phyloP scores from a whole-genome alignment of 495 filamentous ascomycete genomes.

The Aspergillus wentii region DNA sequence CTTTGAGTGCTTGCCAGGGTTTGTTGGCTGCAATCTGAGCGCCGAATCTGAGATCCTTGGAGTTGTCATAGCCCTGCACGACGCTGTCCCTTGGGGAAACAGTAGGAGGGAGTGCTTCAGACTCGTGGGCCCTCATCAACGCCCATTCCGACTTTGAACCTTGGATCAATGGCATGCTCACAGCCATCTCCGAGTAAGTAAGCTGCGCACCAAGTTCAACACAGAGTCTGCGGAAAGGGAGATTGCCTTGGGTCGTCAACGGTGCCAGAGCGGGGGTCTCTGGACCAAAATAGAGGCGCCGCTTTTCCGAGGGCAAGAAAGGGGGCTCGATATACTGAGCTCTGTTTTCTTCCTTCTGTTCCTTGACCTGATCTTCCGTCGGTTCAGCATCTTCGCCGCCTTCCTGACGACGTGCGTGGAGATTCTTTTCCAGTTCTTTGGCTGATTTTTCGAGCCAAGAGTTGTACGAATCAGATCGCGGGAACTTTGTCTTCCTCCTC shows the following conservation, averaged over 20 bases:
- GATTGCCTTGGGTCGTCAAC: conserved; percentile 90
- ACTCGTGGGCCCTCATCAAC: conserved; percentile 81
- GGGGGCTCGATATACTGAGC: conserved; percentile 81
- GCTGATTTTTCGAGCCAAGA: conserved; percentile 64
- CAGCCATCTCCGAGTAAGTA: conserved; percentile 98
- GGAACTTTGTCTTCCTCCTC: conserved; percentile 58
- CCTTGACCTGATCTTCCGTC: conserved; percentile 25
- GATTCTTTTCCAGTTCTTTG: conserved; percentile 47
- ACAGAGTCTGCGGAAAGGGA: conserved; percentile 93
- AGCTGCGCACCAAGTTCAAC: conserved; percentile 82
- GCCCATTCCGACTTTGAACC: conserved; percentile 92
- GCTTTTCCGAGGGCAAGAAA: conserved; percentile 85
- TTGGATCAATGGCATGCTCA: conserved; percentile 86
- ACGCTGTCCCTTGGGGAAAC: conserved; percentile 40
- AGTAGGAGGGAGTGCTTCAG: conserved; percentile 64
- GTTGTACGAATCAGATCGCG: conserved; percentile 70
- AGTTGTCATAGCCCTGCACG: conserved; percentile 71
- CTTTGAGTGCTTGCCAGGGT: conserved; percentile 79
- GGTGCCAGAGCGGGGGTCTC: conserved; percentile 91
- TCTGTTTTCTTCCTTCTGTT: conserved; percentile 58
- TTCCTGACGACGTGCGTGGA: conserved; percentile 24
- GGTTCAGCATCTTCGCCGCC: conserved; percentile 17
- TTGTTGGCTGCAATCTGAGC: conserved; percentile 89
- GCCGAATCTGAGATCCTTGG: conserved; percentile 80
- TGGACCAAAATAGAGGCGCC: conserved; percentile 83